Base-by-base conservation (phyloP, 2,329 filamentous ascomycete genomes). In the Calonectria pseudoreteaudii region DNA sequence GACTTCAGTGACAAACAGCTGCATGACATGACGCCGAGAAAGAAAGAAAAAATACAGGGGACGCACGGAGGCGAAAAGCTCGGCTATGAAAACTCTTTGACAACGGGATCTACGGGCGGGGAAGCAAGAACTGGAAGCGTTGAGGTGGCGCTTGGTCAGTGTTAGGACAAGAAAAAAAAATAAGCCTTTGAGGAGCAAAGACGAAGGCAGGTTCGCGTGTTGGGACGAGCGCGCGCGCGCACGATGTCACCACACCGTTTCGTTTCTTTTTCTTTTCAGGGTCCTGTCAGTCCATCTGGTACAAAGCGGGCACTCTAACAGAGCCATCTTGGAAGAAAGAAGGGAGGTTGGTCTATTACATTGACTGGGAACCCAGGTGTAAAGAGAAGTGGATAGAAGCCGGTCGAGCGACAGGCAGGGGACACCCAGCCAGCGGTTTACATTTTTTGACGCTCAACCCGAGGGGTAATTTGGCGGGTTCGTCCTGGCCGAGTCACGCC, bases 321-420 rank as follows among this genome's bases (percentile, higher is more conserved):
- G 44, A 23, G 23, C 44, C 44, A 23, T 47, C 44, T 47, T 47
- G 68, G 58, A 64, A 67, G 67, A 58, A 64, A 67, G 67, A 58
- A 60, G 49, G 28, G 56, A 53, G 65, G 66, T 11, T 26, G 58
- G 47, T 16, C 20, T 34, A 41, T 38, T 56, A 58, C 41, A 8
- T 70, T n/a, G 60, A 60, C 52, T 60, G 52, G 70, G 66, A 62
- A 68, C 60, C 70, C 44, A 60, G 34, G 38, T 62, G 73, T 70
- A 69, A 26, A 71, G 20, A 70, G 47, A 47, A 73, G 53, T 62
- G 36, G 26, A 49, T 36, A n/a, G 64, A 73, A 66, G 62, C 44
- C 58, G 53, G 62, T 28, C 47, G 70, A 44, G 64, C 74, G 73
- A 79, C 75, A 80, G 62, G 74, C 79, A 80, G 79, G 79, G 79